Conservation (phyloP, 2,329 filamentous ascomycete genomes). For the Trichoderma brevicompactum region DNA sequence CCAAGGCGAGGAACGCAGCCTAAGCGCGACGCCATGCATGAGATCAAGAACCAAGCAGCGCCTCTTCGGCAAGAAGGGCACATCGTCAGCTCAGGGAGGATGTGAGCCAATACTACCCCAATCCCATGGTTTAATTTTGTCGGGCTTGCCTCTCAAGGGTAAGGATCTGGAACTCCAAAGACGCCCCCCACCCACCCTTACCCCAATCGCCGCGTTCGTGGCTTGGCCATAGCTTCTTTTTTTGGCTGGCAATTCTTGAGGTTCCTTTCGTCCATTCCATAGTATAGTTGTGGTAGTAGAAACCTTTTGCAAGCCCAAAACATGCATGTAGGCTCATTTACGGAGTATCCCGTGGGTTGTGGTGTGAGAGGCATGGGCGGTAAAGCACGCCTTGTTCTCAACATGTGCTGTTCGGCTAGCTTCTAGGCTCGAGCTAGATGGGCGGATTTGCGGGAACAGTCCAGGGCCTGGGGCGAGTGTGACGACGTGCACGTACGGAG, state of each 20-base stretch:
- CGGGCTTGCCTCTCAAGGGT: conserved; percentile 12
- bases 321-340: background rate
- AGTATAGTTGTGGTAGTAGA: background rate
- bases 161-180: conserved; percentile 26
- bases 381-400: background rate
- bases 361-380: background rate
- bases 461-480: too few species aligned
- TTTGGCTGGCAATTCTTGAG: background rate
- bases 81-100: too few species aligned
- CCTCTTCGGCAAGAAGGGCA: too few species aligned
- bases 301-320: background rate
- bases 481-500: too few species aligned
- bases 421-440: conserved; percentile 6
- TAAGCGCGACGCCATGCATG: too few species aligned
- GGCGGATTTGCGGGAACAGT: conserved; percentile 11
- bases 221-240: conserved; percentile 25
- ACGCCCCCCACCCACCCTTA: conserved; percentile 7
- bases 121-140: conserved; percentile 18
- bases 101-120: too few species aligned
- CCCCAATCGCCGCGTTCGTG: conserved; percentile 15
- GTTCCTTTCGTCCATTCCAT: conserved; percentile 25
- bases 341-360: conserved; percentile 10
- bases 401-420: conserved; percentile 13
- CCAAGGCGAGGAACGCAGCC: too few species aligned
- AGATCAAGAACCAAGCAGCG: too few species aligned